Base-by-base conservation (phyloP, 345 rosid genomes). In the Brassica napus region DNA sequence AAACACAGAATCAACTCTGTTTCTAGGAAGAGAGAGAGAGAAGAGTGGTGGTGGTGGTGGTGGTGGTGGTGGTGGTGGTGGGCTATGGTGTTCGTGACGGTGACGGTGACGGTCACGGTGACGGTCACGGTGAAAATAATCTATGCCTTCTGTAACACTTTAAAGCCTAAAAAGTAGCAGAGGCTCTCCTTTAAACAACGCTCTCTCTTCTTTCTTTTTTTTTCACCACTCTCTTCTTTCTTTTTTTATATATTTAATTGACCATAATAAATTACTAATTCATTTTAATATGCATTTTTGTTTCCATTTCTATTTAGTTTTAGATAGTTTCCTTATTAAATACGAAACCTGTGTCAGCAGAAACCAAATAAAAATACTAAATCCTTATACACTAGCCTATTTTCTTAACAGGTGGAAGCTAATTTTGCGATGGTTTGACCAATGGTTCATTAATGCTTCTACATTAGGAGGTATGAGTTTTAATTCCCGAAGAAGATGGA, bases 141-240 rank as follows among this genome's bases (percentile, higher is more conserved):
- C 14, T 69, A 67, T 80, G 79, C 60, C 83, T 80, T 80, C 79
- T 37, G 83, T 80, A 69, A 74, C 83, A 80, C 79, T 80, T 80
- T 79, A 80, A 34, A 80, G 49, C 79, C 75, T 74, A 26, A 69
- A 80, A 74, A 75, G 83, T 80, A 73, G 71, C 79, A 74, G 71
- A 79, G 71, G 79, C 83, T 69, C 83, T 80, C 79, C 83, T 80
- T 80, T 74, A 74, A 80, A 80, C 83, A 16, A 80, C 65, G 4
- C 12, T 73, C 47, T 73, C 69, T 73, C 67, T 71, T 70, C 0
- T 32, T 64, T 70, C 4, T 3, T 6, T 24, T 35, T 9, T 8
- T 11, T 44, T 16, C 23, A 68, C 69, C 74, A 12, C 52, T 65
- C 55, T 8, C 75, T 44, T 68, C 73, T 5, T 12, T 39, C 42